Evolutionary conservation across 768 basidiomycete species (phyloP).

Genomic region (Boletales sp.): DNA sequence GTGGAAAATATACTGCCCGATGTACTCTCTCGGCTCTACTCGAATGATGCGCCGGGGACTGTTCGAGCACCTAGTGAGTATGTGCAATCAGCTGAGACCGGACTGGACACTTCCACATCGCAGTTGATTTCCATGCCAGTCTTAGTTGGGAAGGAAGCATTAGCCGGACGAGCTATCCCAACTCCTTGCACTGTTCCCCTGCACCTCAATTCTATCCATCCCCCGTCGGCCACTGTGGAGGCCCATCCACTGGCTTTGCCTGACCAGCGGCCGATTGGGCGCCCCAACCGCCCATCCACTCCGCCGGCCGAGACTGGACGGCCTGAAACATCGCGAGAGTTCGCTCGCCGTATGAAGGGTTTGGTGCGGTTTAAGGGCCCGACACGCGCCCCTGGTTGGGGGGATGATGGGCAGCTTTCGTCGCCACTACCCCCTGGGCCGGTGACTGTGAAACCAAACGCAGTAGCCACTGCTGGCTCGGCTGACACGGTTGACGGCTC

Average conservation of each 20-base stretch:
- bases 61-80: neutral
- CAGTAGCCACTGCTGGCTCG: slow-evolving; percentile 6
- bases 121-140: neutral
- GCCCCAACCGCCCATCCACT: no score
- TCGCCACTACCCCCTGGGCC: no score
- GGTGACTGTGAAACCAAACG: slow-evolving; percentile 2
- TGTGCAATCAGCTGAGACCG: neutral
- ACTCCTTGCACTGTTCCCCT: no score
- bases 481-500: no score
- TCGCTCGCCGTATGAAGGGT: neutral
- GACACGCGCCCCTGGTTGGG: no score
- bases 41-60: neutral
- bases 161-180: no score
- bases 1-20: slow-evolving; percentile 25
- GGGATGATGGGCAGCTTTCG: no score
- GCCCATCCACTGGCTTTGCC: no score
- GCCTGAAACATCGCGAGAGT: neutral
- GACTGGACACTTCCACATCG: no score
- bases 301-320: neutral
- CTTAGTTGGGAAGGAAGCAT: neutral
- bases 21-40: slow-evolving; percentile 19
- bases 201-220: no score
- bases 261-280: no score
- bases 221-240: no score
- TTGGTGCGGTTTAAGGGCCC: slow-evolving; percentile 15